phyloP scores from a whole-genome alignment of 2,329 filamentous ascomycete genomes.

The Lachnum nothofagi region DNA sequence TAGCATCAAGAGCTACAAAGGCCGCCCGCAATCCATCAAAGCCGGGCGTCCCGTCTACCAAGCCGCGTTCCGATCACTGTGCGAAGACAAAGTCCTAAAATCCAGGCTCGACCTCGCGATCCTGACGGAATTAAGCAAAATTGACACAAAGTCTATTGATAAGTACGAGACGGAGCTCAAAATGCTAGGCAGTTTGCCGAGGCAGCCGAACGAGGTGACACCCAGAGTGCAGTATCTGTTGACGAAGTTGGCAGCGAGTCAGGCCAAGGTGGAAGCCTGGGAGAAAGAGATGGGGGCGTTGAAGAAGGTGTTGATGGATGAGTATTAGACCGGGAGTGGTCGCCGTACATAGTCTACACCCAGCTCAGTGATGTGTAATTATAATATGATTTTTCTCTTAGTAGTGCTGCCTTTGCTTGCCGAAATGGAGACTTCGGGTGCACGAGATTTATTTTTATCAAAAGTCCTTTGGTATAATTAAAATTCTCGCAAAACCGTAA shows the following conservation, averaged over 20 bases:
- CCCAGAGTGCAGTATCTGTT: slow-evolving; percentile 68
- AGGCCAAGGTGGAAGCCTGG: slow-evolving; percentile 67
- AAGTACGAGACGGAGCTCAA: slow-evolving; percentile 74
- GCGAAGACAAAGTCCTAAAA: slow-evolving; percentile 65
- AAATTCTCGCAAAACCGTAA: no score
- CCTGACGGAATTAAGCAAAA: slow-evolving; percentile 62
- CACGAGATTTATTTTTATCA: no score
- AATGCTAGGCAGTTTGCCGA: slow-evolving; percentile 64
- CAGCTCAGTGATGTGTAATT: slow-evolving; percentile 11
- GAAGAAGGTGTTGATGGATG: slow-evolving; percentile 63
- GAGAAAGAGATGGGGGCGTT: slow-evolving; percentile 66
- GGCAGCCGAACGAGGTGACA: slow-evolving; percentile 62
- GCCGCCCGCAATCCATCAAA: slow-evolving; percentile 70
- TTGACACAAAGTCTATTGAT: slow-evolving; percentile 68
- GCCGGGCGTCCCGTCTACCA: slow-evolving; percentile 83
- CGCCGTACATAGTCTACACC: slow-evolving; percentile 13
- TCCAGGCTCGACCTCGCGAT: slow-evolving; percentile 70
- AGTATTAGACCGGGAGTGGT: slow-evolving; percentile 32
- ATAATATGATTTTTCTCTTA: neutral
- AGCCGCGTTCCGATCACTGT: slow-evolving; percentile 71
- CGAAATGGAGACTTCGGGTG: no score
- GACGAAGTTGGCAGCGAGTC: slow-evolving; percentile 65
- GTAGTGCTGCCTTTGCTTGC: no score
- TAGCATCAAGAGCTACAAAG: slow-evolving; percentile 64
- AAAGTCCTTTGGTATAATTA: no score